A percentile compares a stretch with the other conserved stretches of the same genome.
These are phyloP conservation scores for Pinus taeda DNA, from an alignment of 75 land plant species.

Conservation along the genomic window DNA sequence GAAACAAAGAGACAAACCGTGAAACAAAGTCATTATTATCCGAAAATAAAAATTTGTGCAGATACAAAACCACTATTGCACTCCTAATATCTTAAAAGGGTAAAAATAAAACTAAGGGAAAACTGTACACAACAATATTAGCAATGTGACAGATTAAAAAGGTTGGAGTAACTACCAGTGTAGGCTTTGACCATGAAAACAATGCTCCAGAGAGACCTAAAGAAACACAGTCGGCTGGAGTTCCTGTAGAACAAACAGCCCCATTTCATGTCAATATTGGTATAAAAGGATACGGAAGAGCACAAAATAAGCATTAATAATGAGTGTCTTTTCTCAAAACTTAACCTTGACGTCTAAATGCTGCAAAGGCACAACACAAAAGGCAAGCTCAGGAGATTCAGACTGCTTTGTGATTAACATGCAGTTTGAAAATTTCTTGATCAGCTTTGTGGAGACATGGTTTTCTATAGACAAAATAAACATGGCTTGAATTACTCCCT, in stretches of 20 bases:
- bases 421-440: background rate
- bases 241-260: conserved; percentile 48
- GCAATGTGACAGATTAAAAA: background rate
- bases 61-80: background rate
- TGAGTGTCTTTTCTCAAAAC: background rate
- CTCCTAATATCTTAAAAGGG: background rate
- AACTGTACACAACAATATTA: conserved; percentile 1
- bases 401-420: background rate
- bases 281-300: background rate
- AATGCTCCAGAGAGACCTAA: conserved; percentile 60
- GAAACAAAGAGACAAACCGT: background rate
- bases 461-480: background rate
- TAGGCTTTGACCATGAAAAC: conserved; percentile 62
- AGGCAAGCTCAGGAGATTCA: background rate
- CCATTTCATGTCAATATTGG: background rate
- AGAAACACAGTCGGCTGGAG: conserved; percentile 90
- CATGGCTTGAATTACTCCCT: background rate
- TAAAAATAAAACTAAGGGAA: conserved; percentile 1
- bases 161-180: conserved; percentile 49
- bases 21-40: background rate
- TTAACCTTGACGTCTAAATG: background rate
- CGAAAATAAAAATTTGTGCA: background rate
- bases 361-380: background rate
- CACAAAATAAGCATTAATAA: background rate
- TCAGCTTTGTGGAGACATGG: background rate